Evolutionary conservation across 352 stramenopile genomes (phyloP).

Genomic region (Globisporangium acanthophoron): DNA sequence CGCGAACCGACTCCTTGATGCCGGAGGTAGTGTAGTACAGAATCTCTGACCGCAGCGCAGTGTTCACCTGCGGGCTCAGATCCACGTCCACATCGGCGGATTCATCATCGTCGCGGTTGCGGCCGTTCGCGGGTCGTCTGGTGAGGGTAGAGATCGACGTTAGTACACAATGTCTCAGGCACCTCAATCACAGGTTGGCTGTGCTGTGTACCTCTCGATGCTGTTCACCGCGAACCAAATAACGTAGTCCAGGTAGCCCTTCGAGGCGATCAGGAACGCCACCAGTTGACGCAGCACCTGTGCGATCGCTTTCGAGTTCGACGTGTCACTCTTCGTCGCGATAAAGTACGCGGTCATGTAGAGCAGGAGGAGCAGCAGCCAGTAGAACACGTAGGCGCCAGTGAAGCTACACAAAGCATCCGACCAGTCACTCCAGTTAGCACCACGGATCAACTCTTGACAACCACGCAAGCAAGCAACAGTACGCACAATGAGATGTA

Average conservation of each 20-base stretch:
- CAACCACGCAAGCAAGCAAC: neutral
- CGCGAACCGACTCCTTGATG: conserved; percentile 83
- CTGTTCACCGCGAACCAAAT: conserved; percentile 90
- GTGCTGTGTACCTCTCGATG: conserved; percentile 48
- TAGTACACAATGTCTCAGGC: too few relatives aligned
- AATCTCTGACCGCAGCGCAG: conserved; percentile 84
- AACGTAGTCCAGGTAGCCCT: conserved; percentile 84
- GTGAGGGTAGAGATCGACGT: neutral
- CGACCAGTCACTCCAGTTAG: neutral
- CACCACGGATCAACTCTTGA: neutral
- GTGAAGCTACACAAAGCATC: conserved; percentile 47
- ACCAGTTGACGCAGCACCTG: conserved; percentile 81
- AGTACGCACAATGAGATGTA: conserved; percentile 80
- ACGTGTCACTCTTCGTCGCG: conserved; percentile 57
- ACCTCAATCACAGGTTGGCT: too few relatives aligned
- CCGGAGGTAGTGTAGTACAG: conserved; percentile 88
- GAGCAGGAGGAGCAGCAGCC: conserved; percentile 76
- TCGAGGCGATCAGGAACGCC: conserved; percentile 77
- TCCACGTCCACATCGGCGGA: conserved; percentile 82
- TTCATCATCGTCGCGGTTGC: conserved; percentile 43
- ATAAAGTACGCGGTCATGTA: conserved; percentile 91
- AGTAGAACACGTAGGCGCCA: conserved; percentile 87
- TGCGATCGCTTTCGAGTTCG: conserved; percentile 47
- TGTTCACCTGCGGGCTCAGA: conserved; percentile 84
- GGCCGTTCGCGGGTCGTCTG: conserved; percentile 28